Evolutionary conservation across 1,284 basidiomycete species (phyloP).

Genomic region (Ustilago shanxiensis): DNA sequence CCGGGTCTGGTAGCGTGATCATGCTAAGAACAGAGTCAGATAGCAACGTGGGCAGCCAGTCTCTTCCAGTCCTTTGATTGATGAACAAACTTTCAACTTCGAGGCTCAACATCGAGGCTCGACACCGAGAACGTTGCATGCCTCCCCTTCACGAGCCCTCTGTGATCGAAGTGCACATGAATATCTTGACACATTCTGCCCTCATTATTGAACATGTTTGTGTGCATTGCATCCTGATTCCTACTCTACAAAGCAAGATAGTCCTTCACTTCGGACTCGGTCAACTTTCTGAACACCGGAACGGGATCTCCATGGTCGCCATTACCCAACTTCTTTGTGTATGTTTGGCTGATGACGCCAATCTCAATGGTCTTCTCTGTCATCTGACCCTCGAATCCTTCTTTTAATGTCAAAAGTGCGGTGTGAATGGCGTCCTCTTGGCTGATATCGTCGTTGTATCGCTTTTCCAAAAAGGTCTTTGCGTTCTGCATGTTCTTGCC

Average conservation of each 20-base stretch:
- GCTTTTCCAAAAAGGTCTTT: conserved; percentile 97
- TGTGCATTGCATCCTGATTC: not conserved
- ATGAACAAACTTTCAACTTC: no score
- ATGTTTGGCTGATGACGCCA: conserved; percentile 79
- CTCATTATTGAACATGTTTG: not conserved
- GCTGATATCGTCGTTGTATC: conserved; percentile 99
- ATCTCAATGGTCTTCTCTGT: conserved; percentile 99
- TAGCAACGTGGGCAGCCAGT: no score
- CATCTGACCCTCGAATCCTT: conserved; percentile 99
- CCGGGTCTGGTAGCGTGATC: no score
- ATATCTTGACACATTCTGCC: no score
- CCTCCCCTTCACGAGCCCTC: no score
- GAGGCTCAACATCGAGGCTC: no score
- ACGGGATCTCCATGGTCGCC: conserved; percentile 38
- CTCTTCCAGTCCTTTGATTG: no score
- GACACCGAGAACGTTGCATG: no score
- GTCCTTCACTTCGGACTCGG: conserved; percentile 63
- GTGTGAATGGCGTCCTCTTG: conserved; percentile 99
- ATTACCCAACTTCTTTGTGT: conserved; percentile 44
- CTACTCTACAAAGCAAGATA: conserved; percentile 50
- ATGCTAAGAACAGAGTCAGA: no score
- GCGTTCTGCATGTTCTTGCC: conserved; percentile 99
- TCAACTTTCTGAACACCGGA: conserved; percentile 65
- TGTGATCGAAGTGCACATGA: no score
- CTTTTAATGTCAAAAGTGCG: conserved; percentile 96